Evolutionary conservation across 805 yeast species (phyloP).

Genomic region (Sugiyamaella floridensis): DNA sequence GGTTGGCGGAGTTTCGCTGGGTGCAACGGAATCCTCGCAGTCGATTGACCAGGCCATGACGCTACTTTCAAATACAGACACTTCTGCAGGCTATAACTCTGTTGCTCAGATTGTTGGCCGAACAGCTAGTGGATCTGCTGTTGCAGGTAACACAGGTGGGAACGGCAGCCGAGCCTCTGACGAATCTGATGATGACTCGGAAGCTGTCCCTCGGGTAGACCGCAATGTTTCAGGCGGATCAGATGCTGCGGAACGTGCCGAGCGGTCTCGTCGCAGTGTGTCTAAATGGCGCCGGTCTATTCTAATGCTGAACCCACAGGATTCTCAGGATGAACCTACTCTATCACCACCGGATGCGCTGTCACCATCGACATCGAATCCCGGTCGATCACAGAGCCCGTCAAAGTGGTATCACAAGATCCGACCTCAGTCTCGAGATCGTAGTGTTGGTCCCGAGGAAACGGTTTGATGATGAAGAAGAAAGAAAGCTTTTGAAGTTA

Average conservation of each 20-base stretch:
- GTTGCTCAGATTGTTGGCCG: not conserved
- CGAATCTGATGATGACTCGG: conserved; percentile 9
- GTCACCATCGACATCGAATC: conserved; percentile 13
- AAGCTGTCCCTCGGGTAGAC: conserved; percentile 4
- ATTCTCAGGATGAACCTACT: not conserved
- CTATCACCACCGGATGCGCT: conserved; percentile 2
- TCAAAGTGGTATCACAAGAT: conserved; percentile 10
- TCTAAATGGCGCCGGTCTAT: conserved; percentile 22
- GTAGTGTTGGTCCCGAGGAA: not conserved
- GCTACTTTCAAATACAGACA: not conserved
- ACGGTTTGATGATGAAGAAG: not conserved
- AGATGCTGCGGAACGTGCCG: conserved; percentile 2
- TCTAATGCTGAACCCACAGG: conserved; percentile 11
- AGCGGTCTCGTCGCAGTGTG: conserved; percentile 9
- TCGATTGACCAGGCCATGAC: conserved; percentile 20
- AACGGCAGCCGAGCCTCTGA: conserved; percentile 17
- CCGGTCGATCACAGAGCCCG: conserved; percentile 7
- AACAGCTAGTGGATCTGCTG: conserved; percentile 1
- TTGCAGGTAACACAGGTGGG: not conserved
- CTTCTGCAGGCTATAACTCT: not conserved
- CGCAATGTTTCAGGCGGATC: not conserved
- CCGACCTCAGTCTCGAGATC: not conserved
- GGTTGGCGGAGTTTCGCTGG: not conserved
- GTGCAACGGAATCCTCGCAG: conserved; percentile 7
- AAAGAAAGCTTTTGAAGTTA: not conserved